Conservation (phyloP, 371 early-diverging fungal species). For the Gilbertella persicaria region DNA sequence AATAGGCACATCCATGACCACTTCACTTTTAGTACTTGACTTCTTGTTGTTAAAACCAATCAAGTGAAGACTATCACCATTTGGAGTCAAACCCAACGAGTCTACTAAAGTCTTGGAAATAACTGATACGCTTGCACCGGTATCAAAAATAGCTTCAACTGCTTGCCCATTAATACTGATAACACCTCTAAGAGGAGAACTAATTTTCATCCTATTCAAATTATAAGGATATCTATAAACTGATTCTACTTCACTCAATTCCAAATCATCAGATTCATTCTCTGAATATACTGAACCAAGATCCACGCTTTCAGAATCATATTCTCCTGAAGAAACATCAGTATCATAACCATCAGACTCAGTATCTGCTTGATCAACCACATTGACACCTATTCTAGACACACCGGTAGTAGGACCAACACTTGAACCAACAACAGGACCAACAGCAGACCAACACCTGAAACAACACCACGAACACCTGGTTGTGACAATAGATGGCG, state of each 20-base stretch:
- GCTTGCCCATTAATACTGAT: slow-evolving; percentile 13
- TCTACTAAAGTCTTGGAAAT: slow-evolving; percentile 5
- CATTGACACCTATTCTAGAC: not conserved
- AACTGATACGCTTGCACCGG: slow-evolving; percentile 14
- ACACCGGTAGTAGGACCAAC: not conserved
- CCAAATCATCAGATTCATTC: not conserved
- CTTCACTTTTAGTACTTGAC: not conserved
- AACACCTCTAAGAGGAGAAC: slow-evolving; percentile 9
- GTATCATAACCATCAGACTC: no score
- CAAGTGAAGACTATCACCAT: slow-evolving; percentile 13
- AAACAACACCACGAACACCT: not conserved
- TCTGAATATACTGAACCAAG: not conserved
- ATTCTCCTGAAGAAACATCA: not conserved
- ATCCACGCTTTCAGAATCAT: not conserved
- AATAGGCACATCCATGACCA: slow-evolving; percentile 11
- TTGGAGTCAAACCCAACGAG: slow-evolving; percentile 6
- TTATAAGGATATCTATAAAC: slow-evolving; percentile 18
- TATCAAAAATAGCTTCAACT: slow-evolving; percentile 17
- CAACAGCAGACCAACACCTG: no score
- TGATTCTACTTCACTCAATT: slow-evolving; percentile 3
- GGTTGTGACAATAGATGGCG: not conserved
- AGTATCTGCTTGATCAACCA: no score
- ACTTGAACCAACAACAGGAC: not conserved
- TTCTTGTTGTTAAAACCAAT: not conserved
- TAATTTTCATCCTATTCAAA: slow-evolving; percentile 1